Base-by-base conservation (phyloP, 306 rosid genomes). In the Prunus padus region DNA sequence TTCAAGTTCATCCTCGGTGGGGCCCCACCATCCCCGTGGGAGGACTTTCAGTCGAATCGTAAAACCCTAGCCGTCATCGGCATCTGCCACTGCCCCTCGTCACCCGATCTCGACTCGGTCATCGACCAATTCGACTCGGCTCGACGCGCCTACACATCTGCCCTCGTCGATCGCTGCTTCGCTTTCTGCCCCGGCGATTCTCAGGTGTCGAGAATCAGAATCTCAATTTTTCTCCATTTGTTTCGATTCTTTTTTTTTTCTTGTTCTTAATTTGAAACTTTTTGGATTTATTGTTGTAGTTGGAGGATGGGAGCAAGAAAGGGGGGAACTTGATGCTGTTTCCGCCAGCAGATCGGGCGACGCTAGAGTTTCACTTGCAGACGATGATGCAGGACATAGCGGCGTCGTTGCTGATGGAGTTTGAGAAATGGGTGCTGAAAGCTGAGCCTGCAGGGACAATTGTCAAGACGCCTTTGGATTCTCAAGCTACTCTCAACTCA, bases 401-500 rank as follows among this genome's bases (percentile, higher is more conserved):
- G 18, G 97, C 97, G 0, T 87, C 93, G 3, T 37, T 95, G 86
- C 87, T 95, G 70, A 95, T 95, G 99, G 97, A 92, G 78, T 92
- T 92, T 70, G 99, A 95, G 82, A 95, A 95, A 46, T 95, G 99
- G 99, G 99, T 90, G 78, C 97, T 95, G 80, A 86, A 92, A 82
- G 98, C 96, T 0, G 99, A 95, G 83, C 89, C 98, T 73, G 88
- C 99, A 20, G 99, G 99, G 83, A 89, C 97, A 76, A 88, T 92
- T 78, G 92, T 95, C 74, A 95, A 95, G 90, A 95, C 98, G 51
- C 99, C 99, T 3, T 82, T 95, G 79, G 99, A 95, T 88, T 95
- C 97, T 76, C 99, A 95, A 89, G 96, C 99, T 49, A 92, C 97
- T 95, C 97, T 95, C 91, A 92, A 92, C 92, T 95, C 99, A 90